phyloP scores from a whole-genome alignment of 192 early-diverging fungal genomes.

The Allomyces javanicus region DNA sequence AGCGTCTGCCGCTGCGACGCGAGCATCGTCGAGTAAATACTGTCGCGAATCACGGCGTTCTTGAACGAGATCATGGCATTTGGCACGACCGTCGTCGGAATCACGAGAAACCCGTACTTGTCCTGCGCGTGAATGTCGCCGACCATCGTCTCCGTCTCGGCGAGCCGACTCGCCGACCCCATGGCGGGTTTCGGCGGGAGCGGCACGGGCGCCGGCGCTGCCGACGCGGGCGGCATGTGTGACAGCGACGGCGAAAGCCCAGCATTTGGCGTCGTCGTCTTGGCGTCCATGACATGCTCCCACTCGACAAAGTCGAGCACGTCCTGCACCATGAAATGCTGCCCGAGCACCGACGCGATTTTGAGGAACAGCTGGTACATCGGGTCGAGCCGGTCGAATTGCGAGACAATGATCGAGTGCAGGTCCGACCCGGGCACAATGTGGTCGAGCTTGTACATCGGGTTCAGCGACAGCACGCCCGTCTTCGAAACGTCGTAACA shows the following conservation, averaged over 20 bases:
- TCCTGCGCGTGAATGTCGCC: constrained; percentile 12
- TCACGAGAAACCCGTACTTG: constrained; percentile 24
- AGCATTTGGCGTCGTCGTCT: not conserved
- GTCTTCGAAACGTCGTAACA: constrained; percentile 11
- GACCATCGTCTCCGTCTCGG: constrained; percentile 8
- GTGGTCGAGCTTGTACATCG: constrained; percentile 22
- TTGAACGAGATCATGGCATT: constrained; percentile 14
- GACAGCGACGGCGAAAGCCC: constrained; percentile 1
- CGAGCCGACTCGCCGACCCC: constrained; percentile 2
- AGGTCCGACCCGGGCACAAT: constrained; percentile 22
- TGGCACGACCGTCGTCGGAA: not conserved
- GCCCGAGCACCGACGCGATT: constrained; percentile 27
- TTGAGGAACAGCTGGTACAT: constrained; percentile 31
- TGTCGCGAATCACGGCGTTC: constrained; percentile 25
- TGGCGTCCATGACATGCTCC: not conserved
- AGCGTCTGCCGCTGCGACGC: constrained; percentile 23
- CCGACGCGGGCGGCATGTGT: constrained; percentile 8
- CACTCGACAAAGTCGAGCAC: constrained; percentile 13
- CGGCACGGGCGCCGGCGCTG: constrained; percentile 1
- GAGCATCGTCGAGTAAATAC: constrained; percentile 29
- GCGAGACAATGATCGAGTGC: constrained; percentile 24
- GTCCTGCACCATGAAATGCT: constrained; percentile 24
- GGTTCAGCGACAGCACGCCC: constrained; percentile 12
- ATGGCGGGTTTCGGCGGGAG: too few species aligned
- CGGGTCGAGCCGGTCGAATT: constrained; percentile 28